These are phyloP conservation scores for Annulohypoxylon moriforme DNA, from an alignment of 495 filamentous ascomycete species.

Conservation along the genomic window DNA sequence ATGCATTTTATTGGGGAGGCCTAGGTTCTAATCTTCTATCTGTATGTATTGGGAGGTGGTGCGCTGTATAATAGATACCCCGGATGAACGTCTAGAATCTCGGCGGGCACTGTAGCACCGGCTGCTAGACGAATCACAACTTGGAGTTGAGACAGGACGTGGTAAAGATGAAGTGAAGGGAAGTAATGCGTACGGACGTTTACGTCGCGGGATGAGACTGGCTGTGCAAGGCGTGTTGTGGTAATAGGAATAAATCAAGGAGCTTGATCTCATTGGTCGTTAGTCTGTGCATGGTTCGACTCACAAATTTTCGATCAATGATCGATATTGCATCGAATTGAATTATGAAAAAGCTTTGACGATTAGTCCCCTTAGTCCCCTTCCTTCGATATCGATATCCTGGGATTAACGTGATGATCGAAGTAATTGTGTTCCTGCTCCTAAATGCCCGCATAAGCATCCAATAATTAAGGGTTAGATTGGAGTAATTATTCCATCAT, in stretches of 20 bases:
- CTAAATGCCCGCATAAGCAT: background rate
- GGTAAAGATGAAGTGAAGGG: background rate
- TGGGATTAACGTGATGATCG: background rate
- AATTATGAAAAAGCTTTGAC: background rate
- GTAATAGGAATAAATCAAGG: slow-evolving; percentile 27
- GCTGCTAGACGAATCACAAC: slow-evolving; percentile 6
- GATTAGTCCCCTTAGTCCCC: background rate
- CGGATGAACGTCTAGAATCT: slow-evolving; percentile 1
- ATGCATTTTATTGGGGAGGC: background rate
- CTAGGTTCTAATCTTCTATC: slow-evolving; percentile 15
- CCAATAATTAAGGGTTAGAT: background rate
- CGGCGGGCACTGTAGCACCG: background rate
- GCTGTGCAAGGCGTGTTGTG: slow-evolving; percentile 6
- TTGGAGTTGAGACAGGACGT: background rate
- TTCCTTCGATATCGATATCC: background rate
- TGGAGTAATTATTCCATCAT: background rate
- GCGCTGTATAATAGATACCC: slow-evolving; percentile 27
- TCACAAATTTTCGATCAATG: background rate
- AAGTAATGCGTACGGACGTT: slow-evolving; percentile 11
- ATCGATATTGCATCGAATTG: background rate
- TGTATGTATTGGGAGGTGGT: slow-evolving; percentile 38
- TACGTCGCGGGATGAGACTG: background rate
- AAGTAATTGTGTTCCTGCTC: background rate
- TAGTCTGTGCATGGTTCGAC: background rate
- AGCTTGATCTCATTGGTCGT: slow-evolving; percentile 13